phyloP scores from a whole-genome alignment of 495 filamentous ascomycete species.

The Pyronema domesticum region DNA sequence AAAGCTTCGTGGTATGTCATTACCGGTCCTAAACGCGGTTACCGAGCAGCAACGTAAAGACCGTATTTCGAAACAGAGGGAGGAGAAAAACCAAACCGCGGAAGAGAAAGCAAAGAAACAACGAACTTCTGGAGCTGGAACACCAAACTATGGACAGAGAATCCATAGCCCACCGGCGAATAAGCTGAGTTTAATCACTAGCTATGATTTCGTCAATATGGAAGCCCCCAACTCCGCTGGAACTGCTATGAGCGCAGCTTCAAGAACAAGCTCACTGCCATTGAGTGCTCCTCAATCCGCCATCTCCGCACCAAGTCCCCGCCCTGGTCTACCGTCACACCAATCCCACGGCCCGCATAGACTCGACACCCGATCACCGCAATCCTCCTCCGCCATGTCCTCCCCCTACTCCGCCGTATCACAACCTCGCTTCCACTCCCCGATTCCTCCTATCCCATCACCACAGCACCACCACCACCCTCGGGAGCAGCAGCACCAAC shows the following conservation, averaged over 20 bases:
- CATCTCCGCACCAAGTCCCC: conserved; percentile 20
- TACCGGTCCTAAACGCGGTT: conserved; percentile 42
- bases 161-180: neutral
- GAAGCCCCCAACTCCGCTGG: conserved; percentile 27
- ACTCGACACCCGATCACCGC: neutral
- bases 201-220: conserved; percentile 37
- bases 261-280: conserved; percentile 7
- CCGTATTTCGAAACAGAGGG: conserved; percentile 12
- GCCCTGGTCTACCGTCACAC: conserved; percentile 18
- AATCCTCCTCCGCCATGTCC: conserved; percentile 6
- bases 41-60: conserved; percentile 30
- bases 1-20: conserved; percentile 74
- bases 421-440: conserved; percentile 9
- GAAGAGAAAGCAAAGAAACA: conserved; percentile 5
- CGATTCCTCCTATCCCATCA: conserved; percentile 3
- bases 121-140: conserved; percentile 8
- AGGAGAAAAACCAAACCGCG: conserved; percentile 5
- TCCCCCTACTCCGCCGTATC: conserved; percentile 16
- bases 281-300: conserved; percentile 11
- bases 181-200: conserved; percentile 26
- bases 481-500: conserved; percentile 6
- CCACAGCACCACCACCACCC: conserved; percentile 7
- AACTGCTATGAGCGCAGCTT: conserved; percentile 21
- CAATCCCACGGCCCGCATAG: neutral
- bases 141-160: conserved; percentile 15